Evolutionary conservation across 805 yeast species (phyloP).

Genomic region (Dipodascus geniculatus): DNA sequence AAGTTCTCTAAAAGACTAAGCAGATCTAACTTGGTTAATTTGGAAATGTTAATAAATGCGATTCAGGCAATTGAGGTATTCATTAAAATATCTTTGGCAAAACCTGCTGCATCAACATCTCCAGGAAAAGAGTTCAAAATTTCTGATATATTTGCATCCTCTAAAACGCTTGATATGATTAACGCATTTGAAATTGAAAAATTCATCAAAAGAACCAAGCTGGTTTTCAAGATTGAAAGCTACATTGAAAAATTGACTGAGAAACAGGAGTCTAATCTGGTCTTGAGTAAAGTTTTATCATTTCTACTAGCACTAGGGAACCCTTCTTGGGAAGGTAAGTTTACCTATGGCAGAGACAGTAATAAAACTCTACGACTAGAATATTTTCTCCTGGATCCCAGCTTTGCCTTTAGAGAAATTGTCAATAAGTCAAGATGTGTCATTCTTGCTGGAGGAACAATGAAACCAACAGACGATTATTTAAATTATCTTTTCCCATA

Average conservation of each 20-base stretch:
- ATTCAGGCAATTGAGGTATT: slow-evolving; percentile 41
- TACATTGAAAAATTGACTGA: slow-evolving; percentile 35
- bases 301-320: slow-evolving; percentile 57
- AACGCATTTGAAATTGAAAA: slow-evolving; percentile 57
- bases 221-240: slow-evolving; percentile 73
- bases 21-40: slow-evolving; percentile 57
- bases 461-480: slow-evolving; percentile 80
- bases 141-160: slow-evolving; percentile 41
- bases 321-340: slow-evolving; percentile 70
- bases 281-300: slow-evolving; percentile 51
- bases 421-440: slow-evolving; percentile 58
- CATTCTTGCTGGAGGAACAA: slow-evolving; percentile 85
- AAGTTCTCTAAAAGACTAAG: slow-evolving; percentile 57
- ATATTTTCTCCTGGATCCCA: slow-evolving; percentile 73
- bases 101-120: slow-evolving; percentile 20
- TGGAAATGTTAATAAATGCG: slow-evolving; percentile 51
- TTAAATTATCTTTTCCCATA: slow-evolving; percentile 54
- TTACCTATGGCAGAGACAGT: slow-evolving; percentile 45
- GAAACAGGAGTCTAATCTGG: slow-evolving; percentile 27
- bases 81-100: slow-evolving; percentile 24
- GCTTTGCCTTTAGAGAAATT: slow-evolving; percentile 52
- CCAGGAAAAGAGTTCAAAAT: slow-evolving; percentile 46
- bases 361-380: slow-evolving; percentile 30
- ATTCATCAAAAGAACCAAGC: slow-evolving; percentile 55
- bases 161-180: slow-evolving; percentile 51